Evolutionary conservation across 768 basidiomycete species (phyloP), one percentile per base, ranked within the genome.

Genomic region (Xerocomellus dryophilus): DNA sequence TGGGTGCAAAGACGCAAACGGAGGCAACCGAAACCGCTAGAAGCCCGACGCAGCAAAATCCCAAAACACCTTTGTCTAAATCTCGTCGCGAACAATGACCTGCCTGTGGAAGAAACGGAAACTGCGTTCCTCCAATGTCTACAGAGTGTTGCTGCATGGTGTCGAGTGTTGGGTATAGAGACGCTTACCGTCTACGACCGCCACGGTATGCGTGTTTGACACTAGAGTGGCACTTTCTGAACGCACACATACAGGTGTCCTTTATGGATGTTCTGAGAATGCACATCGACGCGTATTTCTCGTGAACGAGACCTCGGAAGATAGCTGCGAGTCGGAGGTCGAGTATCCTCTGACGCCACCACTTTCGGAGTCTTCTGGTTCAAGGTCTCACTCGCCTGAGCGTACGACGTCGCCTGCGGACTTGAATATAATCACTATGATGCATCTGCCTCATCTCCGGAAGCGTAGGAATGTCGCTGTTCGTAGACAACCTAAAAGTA

Each of bases 341-440:
- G 80, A 83, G 62, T 90, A 84, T 66, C 90, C 89, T 38, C 73
- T 82, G 41, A 91, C 89, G 0, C 90, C 89, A n/a, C 90, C 89
- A 4, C 73, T 79, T 17, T 91, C 89, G 8, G 88, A 89, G 66
- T 78, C 78, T 61, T 82, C 86, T 23, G 81, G 79, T 23, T 88
- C 88, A 11, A 76, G 83, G 52, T 76, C 84, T 27, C 71, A 83
- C 23, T 85, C 85, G 3, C 85, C 86, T 10, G 76, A 73, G 39
- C 52, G n/a, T 29, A 48, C 40, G 20, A 38, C n/a, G 5, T 34
- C 42, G 10, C 50, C 59, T 20, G 45, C 44, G 17, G 60, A 57
- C 47, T 42, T 66, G 41, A 47, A 59, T 21, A 47, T 58, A 27
- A 54, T 66, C 9, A 65, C 69, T 3, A 54, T 67, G 45, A 43